Conservation (phyloP, 2,329 filamentous ascomycete species). For the Sporothrix protearum region DNA sequence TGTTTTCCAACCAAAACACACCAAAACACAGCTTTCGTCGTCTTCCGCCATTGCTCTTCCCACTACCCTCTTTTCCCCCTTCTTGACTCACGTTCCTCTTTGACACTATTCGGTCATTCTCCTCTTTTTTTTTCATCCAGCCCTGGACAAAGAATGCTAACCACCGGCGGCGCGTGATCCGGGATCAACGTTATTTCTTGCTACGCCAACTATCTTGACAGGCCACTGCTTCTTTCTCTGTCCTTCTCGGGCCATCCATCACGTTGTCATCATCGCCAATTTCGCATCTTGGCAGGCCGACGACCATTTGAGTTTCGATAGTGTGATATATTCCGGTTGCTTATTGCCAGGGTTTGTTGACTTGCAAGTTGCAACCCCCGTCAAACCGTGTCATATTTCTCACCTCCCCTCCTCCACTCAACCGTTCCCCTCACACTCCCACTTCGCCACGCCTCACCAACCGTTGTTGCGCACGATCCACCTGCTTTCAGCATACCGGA, state of each 20-base stretch:
- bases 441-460: background rate
- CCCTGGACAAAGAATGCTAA: constrained; percentile 7
- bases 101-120: background rate
- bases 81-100: background rate
- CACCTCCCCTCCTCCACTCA: background rate
- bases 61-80: background rate
- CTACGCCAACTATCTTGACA: background rate
- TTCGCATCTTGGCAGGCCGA: too few relatives aligned
- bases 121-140: background rate
- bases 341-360: constrained; percentile 16
- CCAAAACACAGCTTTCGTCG: background rate
- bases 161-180: constrained; percentile 5
- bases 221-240: background rate
- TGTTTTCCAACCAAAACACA: background rate
- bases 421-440: background rate
- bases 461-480: background rate
- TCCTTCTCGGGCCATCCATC: background rate
- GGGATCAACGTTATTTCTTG: background rate
- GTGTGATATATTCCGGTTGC: background rate
- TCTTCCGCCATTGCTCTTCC: background rate
- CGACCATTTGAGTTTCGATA: background rate
- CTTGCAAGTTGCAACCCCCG: background rate
- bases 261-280: constrained; percentile 7
- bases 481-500: background rate
- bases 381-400: background rate